Conservation (phyloP, 1,284 basidiomycete genomes). For the Pseudozyma flocculosa region DNA sequence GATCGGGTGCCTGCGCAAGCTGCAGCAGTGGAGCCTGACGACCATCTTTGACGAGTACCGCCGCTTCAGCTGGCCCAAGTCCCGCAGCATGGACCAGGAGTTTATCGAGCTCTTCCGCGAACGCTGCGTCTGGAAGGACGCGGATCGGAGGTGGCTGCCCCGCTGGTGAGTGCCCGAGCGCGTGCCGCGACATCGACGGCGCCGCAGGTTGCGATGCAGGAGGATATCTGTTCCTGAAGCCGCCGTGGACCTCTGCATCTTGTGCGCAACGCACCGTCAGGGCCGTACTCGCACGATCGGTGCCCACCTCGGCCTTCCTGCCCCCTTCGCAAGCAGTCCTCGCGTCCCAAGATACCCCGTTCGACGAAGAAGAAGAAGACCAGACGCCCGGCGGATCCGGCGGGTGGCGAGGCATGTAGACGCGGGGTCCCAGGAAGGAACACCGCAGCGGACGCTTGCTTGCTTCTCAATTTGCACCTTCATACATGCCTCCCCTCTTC, state of each 20-base stretch:
- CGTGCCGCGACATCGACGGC: too few species aligned
- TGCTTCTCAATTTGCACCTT: too few species aligned
- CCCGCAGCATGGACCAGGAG: slow-evolving; percentile 63
- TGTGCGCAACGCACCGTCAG: too few species aligned
- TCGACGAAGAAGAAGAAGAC: too few species aligned
- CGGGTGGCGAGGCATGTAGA: slow-evolving; percentile 30
- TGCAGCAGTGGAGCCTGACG: slow-evolving; percentile 64
- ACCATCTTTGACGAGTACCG: slow-evolving; percentile 65
- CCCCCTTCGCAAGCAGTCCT: too few species aligned
- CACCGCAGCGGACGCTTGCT: not conserved
- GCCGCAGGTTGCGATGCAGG: too few species aligned
- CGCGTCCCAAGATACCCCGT: too few species aligned
- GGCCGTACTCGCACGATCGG: too few species aligned
- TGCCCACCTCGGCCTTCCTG: too few species aligned
- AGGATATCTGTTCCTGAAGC: too few species aligned
- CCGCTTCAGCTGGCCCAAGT: slow-evolving; percentile 62
- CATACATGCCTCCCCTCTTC: not conserved
- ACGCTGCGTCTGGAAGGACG: slow-evolving; percentile 22
- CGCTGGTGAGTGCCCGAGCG: slow-evolving; percentile 12
- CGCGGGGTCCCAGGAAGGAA: not conserved
- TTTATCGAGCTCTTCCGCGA: slow-evolving; percentile 62
- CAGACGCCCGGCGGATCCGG: too few species aligned
- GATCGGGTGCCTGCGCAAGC: slow-evolving; percentile 63
- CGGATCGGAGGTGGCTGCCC: slow-evolving; percentile 21
- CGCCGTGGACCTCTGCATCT: too few species aligned